A percentile compares a stretch with the other conserved stretches of the same genome.
These are phyloP conservation scores for Isoetes taiwanensis DNA, from an alignment of 75 land plant species.

Conservation along the genomic window DNA sequence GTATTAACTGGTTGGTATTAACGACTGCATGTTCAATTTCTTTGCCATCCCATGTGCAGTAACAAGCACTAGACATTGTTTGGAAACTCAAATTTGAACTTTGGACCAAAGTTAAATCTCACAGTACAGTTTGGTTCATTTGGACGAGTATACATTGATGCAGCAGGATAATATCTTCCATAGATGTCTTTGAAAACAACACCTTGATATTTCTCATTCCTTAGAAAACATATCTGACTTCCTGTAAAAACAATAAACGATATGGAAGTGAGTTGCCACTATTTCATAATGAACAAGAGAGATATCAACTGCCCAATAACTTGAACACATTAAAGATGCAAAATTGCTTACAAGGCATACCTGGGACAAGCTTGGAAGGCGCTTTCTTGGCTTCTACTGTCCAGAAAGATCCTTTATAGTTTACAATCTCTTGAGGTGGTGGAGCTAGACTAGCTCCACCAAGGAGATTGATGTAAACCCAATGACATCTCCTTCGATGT, in stretches of 20 bases:
- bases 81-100: not conserved
- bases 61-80: too few relatives aligned
- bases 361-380: not conserved
- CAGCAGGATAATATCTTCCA: not conserved
- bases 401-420: not conserved
- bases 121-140: slow-evolving; percentile 4
- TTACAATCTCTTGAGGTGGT: slow-evolving; percentile 1
- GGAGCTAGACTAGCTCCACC: slow-evolving; percentile 1
- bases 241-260: not conserved
- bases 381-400: not conserved
- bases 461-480: not conserved
- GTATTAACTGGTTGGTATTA: too few relatives aligned
- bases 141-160: slow-evolving; percentile 1
- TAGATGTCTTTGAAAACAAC: not conserved
- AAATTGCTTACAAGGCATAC: not conserved
- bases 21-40: too few relatives aligned
- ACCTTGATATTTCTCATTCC: not conserved
- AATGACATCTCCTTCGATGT: not conserved
- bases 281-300: too few relatives aligned
- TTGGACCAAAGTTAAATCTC: slow-evolving; percentile 2
- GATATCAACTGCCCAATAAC: not conserved
- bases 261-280: not conserved
- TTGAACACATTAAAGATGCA: not conserved
- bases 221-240: not conserved
- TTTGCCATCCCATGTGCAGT: too few relatives aligned